phyloP scores from a whole-genome alignment of 83 land plant genomes.

The Isoetes engelmannii region DNA sequence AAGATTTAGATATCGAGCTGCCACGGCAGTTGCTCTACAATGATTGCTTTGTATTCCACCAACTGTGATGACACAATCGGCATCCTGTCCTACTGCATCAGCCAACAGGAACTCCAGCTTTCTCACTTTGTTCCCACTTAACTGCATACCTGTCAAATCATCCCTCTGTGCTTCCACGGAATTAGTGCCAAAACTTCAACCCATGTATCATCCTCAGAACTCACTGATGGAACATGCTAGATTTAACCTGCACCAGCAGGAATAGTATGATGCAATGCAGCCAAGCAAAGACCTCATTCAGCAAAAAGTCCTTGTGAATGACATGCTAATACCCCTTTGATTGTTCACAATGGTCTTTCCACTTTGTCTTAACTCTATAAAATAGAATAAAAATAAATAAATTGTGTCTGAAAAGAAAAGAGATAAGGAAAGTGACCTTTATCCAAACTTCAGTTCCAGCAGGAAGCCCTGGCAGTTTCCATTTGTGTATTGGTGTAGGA shows the following conservation, averaged over 20 bases:
- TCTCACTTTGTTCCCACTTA: conserved; percentile 97
- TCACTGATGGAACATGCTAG: no score
- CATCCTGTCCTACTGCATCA: conserved; percentile 74
- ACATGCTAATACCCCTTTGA: no score
- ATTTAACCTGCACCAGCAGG: no score
- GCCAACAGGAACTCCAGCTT: conserved; percentile 94
- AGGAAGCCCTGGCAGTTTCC: conserved; percentile 86
- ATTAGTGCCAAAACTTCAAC: no score
- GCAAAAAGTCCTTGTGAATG: no score
- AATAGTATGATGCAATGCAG: no score
- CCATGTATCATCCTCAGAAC: no score
- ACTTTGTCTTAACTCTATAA: no score
- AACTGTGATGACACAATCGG: conserved; percentile 86
- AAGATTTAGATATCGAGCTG: conserved; percentile 83
- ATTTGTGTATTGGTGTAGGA: conserved; percentile 89
- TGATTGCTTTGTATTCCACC: conserved; percentile 99
- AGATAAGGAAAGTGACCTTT: conserved; percentile 50
- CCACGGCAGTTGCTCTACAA: conserved; percentile 97
- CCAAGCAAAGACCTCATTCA: no score
- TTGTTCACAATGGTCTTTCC: no score
- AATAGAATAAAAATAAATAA: background rate
- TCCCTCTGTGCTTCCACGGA: conserved; percentile 56
- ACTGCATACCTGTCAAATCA: conserved; percentile 97
- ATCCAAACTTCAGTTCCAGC: conserved; percentile 68
- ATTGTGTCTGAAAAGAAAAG: background rate